These are phyloP conservation scores for Ceratocystiopsis sp. DNA, from an alignment of 2,329 filamentous ascomycete species.

Conservation along the genomic window DNA sequence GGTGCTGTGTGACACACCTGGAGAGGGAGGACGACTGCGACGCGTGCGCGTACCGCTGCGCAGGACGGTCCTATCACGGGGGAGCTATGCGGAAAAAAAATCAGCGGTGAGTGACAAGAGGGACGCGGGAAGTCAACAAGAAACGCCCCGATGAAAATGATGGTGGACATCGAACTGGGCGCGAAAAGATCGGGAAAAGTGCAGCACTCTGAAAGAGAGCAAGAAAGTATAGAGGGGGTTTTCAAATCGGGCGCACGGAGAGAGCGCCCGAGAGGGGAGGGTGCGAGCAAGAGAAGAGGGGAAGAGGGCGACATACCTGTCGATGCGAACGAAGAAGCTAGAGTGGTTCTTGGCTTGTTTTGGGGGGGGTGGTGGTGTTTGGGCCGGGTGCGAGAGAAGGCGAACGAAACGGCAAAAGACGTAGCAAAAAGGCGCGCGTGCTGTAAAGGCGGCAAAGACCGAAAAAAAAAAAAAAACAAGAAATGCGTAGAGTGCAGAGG, in stretches of 20 bases:
- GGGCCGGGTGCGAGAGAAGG: not conserved
- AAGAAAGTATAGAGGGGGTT: not conserved
- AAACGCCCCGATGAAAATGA: no score
- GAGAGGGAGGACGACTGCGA: not conserved
- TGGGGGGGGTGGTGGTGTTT: no score
- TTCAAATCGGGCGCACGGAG: not conserved
- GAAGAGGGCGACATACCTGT: not conserved
- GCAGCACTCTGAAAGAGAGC: not conserved
- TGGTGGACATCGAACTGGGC: no score
- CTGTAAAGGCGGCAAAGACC: not conserved
- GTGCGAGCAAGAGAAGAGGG: not conserved
- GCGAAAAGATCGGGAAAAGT: no score
- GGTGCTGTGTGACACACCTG: constrained; percentile 9
- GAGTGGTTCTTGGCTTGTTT: not conserved
- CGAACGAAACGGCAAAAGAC: not conserved
- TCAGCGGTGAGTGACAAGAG: no score
- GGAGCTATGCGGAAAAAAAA: no score
- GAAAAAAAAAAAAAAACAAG: not conserved
- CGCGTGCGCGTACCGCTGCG: not conserved
- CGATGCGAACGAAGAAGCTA: not conserved
- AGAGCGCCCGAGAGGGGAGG: not conserved
- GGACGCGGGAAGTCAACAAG: no score
- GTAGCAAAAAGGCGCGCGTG: not conserved
- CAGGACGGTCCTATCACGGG: not conserved
- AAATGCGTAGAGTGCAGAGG: not conserved